Evolutionary conservation across 768 basidiomycete species (phyloP), one percentile per base, ranked within the genome.

Genomic region (Fibroporia radiculosa): DNA sequence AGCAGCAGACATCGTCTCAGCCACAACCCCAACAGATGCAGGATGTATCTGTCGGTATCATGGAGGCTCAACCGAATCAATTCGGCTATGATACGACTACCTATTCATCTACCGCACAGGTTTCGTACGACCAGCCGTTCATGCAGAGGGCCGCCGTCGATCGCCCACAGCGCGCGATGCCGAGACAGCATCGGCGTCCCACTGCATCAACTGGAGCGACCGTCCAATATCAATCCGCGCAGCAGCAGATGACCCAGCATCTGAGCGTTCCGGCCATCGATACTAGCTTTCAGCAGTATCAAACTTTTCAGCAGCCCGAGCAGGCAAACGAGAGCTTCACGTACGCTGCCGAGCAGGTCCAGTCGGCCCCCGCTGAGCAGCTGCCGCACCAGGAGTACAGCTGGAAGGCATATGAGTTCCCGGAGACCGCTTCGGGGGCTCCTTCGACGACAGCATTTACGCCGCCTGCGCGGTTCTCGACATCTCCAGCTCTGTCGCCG

Each of bases 31-130:
- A 45, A 3, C 22, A 45, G 27, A 36, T 32, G 36, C 45, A 46
- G 38, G 36, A 40, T 24, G 11, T 38, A 18, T 45, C 36, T 12
- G 24, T 13, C 11, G 23, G 32, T 23, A 22, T 32, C 28, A 34
- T 26, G 40, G 48, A 38, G 27, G 43, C 45, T 19, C 54, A 49
- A 16, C 24, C 16, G 25, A 52, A 50, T 34, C 52, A 42, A 36
- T 56, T 52, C 48, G 45, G 46, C 38, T 56, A 52, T 41, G 54
- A 52, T 19, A 38, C 27, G 29, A 34, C 40, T 23, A 33, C 42
- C 38, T 53, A 45, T 31, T 19, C 28, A 13, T 11, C 47, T 16
- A 38, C 44, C 8, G 32, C 28, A 23, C 36, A 37, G 1, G 19
- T 42, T 6, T 22, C 43, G 34, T 49, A 42, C 44, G 46, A 52